These are phyloP conservation scores for Solanum hybrid DNA, from an alignment of 305 asterid genomes.

Conservation along the genomic window DNA sequence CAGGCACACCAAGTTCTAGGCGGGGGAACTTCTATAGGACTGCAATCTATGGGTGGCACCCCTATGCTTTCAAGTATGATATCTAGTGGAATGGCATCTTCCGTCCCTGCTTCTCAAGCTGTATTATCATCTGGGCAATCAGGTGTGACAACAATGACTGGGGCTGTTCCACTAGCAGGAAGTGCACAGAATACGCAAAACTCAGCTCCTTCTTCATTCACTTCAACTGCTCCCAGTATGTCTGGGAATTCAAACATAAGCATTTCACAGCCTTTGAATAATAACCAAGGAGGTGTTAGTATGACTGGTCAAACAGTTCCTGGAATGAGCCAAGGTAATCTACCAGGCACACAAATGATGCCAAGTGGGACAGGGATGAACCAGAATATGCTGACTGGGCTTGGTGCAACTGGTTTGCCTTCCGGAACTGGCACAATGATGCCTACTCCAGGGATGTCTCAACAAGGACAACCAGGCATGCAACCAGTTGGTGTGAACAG, in stretches of 20 bases:
- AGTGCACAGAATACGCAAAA: constrained; percentile 41
- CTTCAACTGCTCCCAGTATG: constrained; percentile 35
- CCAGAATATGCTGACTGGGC: constrained; percentile 55
- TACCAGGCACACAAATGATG: constrained; percentile 60
- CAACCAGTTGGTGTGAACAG: constrained; percentile 58
- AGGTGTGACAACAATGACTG: constrained; percentile 46
- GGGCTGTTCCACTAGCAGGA: constrained; percentile 48
- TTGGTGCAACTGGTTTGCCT: constrained; percentile 46
- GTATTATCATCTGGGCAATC: constrained; percentile 53
- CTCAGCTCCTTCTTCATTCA: constrained; percentile 44
- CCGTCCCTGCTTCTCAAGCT: constrained; percentile 64
- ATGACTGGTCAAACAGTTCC: constrained; percentile 52
- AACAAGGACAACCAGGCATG: constrained; percentile 63
- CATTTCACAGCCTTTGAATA: constrained; percentile 55
- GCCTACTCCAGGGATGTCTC: constrained; percentile 81
- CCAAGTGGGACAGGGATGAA: constrained; percentile 56
- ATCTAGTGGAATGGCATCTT: constrained; percentile 78
- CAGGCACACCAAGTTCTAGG: constrained; percentile 86
- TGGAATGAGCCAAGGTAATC: constrained; percentile 65
- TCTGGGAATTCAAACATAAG: constrained; percentile 45
- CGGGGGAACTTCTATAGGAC: constrained; percentile 71
- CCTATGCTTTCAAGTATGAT: constrained; percentile 89
- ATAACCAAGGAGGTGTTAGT: constrained; percentile 50
- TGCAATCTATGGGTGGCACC: constrained; percentile 67
- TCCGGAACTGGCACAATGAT: constrained; percentile 70